Percentiles rank a stretch among this genome's conserved stretches.
Conservation (phyloP, 2,329 filamentous ascomycete genomes). For the Xylariaceae sp. region DNA sequence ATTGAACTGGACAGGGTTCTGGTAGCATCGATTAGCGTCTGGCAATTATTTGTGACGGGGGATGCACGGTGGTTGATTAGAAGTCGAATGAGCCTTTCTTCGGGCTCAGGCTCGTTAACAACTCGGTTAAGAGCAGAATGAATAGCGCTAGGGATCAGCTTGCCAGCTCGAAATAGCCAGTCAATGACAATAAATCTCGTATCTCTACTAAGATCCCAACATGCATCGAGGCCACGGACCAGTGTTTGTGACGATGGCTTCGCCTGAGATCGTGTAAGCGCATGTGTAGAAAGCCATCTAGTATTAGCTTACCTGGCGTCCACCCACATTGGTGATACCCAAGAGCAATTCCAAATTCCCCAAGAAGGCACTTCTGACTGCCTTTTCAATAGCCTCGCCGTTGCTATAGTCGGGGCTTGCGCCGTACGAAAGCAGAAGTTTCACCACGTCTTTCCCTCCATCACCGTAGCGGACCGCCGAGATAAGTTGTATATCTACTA, state of each 20-base stretch:
- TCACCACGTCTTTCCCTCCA: conserved; percentile 54
- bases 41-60: conserved; percentile 56
- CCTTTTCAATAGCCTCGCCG: conserved; percentile 61
- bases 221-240: conserved; percentile 57
- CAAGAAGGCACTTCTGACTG: conserved; percentile 57
- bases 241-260: conserved; percentile 55
- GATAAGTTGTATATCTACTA: conserved; percentile 59
- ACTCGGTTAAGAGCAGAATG: conserved; percentile 57
- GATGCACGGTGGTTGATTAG: conserved; percentile 59
- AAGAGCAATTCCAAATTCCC: conserved; percentile 58
- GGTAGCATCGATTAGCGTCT: conserved; percentile 57
- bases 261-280: conserved; percentile 43
- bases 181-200: conserved; percentile 54
- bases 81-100: conserved; percentile 53
- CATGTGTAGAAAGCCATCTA: not conserved
- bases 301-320: conserved; percentile 36
- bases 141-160: conserved; percentile 55
- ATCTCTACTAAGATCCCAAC: conserved; percentile 56
- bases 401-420: conserved; percentile 61
- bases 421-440: conserved; percentile 56
- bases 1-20: conserved; percentile 46
- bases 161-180: conserved; percentile 58
- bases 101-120: conserved; percentile 59
- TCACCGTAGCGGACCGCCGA: conserved; percentile 59
- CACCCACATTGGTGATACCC: conserved; percentile 50